Evolutionary conservation across 208 protist species (phyloP), one percentile per base, ranked within the genome.

Genomic region (Trypanosoma avium): DNA sequence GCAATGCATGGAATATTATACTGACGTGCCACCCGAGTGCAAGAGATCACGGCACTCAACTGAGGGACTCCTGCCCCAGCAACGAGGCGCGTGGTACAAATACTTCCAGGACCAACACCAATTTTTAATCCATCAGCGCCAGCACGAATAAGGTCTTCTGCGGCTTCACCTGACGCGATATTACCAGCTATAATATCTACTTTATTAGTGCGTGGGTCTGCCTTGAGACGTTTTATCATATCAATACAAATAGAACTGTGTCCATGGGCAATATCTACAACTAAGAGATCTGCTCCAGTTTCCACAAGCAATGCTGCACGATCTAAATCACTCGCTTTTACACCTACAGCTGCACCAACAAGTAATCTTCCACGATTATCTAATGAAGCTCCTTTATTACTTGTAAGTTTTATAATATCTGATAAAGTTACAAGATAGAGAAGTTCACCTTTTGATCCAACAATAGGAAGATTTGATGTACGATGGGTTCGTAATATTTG

Each of bases 201-300:
- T 26, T 76, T 65, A 24, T 63, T 72, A 26, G 81, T 92, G 38
- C 47, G 58, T 13, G 87, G 75, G 57, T 93, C 73, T 5, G 61
- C 59, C 73, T 95, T 95, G 61, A 97, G 84, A 1, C 42, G 49
- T 30, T 73, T 62, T 24, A 97, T 58, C 80, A 97, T 93, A 63
- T 94, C 77, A 48, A 94, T 90, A 68, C 86, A 92, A 10, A 92
- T 24, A 52, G 82, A 75, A 69, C 80, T 93, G 79, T 97, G 92
- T 17, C 92, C 92, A 70, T 97, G 92, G 36, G 92, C 92, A 57
- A 97, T 94, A 71, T 97, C 92, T 29, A 97, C 89, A 15, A 94
- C 87, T 4, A 97, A 81, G 42, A 93, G 89, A 58, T 95, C 89
- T 1, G 70, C 80, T 12, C 92, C 92, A 4, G 71, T 75, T 52